Evolutionary conservation across 176 grass and related monocot species (phyloP).

Genomic region (Oryza punctata): DNA sequence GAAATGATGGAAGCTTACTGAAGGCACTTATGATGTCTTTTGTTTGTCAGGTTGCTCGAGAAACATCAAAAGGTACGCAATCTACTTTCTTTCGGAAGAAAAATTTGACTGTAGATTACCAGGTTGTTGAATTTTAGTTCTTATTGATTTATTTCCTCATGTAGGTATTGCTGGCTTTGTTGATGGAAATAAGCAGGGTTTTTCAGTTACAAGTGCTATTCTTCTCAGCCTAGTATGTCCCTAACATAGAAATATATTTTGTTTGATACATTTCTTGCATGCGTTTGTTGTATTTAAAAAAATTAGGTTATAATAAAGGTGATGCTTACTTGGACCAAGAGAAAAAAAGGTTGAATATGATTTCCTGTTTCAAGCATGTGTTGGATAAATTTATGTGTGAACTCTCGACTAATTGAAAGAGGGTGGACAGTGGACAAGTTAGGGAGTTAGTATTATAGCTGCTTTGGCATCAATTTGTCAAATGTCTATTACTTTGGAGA

Average conservation of each 20-base stretch:
- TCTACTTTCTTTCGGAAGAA: constrained; percentile 18
- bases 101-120: not conserved
- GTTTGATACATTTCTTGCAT: constrained; percentile 23
- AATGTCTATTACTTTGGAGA: not conserved
- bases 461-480: not conserved
- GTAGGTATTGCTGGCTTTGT: constrained; percentile 76
- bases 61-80: constrained; percentile 64
- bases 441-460: not conserved
- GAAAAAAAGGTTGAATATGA: not conserved
- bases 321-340: constrained; percentile 15
- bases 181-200: constrained; percentile 71
- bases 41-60: constrained; percentile 68
- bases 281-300: constrained; percentile 33
- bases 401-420: not conserved
- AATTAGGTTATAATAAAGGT: not conserved
- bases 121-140: constrained; percentile 18
- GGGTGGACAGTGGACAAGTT: not conserved
- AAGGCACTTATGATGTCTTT: constrained; percentile 41
- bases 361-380: not conserved
- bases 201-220: constrained; percentile 82
- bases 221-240: constrained; percentile 83
- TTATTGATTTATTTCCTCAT: constrained; percentile 36
- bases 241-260: constrained; percentile 25
- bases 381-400: constrained; percentile 6
- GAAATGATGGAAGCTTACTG: constrained; percentile 37